Evolutionary conservation across 495 filamentous ascomycete genomes (phyloP), one percentile per base, ranked within the genome.

Genomic region (Hypoxylon trugodes): DNA sequence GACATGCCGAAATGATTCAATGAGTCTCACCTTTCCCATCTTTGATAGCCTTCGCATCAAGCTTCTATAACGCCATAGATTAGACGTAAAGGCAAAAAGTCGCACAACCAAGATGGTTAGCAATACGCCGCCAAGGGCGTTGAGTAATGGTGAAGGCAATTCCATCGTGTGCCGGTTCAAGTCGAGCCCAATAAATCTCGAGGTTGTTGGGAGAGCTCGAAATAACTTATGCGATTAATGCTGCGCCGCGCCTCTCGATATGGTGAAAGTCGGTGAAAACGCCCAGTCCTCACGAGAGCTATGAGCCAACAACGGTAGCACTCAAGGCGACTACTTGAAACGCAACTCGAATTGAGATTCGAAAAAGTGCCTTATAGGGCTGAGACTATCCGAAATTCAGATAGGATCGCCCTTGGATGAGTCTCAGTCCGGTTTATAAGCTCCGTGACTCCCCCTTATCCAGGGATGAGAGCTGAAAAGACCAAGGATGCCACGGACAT

Each of bases 21-120:
- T 5, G 4, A n/a, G 51, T 22, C 54, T 60, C 21, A 71, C 69
- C 55, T 63, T 71, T 26, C 69, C 69, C 42, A 58, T 51, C 40
- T 54, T 69, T 19, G 50, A 24, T 22, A 69, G 30, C 30, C 51
- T 62, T 15, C 55, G 49, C 25, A 71, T 63, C 6, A 60, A 15
- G 26, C 22, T 49, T 61, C 69, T 56, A 25, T 26, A 42, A 35
- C 45, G 53, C 61, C 54, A 64, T 51, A 64, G n/a, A 24, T 64
- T 30, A 28, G 59, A 61, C 9, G 55, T 21, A 9, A 71, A 69
- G 9, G 61, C 26, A 18, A 66, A 19, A n/a, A 26, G n/a, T 22
- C 59, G 53, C 9, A 59, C 49, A 18, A 48, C 19, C 18, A 42
- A 24, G 12, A 64, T 6, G 4, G 40, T 48, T 21, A 71, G 13